phyloP scores from a whole-genome alignment of 148 eudicot genomes.

The Fallopia convolvulus region DNA sequence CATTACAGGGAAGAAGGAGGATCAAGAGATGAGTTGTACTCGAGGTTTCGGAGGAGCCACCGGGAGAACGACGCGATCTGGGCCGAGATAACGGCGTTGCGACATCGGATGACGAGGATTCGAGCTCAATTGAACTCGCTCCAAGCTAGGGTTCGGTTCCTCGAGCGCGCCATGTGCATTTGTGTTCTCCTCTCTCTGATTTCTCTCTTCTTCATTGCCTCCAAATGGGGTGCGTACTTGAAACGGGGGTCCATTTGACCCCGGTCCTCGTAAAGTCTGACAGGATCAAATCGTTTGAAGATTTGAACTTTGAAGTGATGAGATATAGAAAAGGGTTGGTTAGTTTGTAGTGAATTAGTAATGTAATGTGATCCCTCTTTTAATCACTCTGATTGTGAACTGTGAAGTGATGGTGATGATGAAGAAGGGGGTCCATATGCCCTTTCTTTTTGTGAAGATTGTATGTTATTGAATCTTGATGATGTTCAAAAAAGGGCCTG shows the following conservation, averaged over 20 bases:
- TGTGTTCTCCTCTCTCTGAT: not conserved
- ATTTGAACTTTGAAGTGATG: no score
- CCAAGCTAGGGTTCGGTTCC: conserved; percentile 7
- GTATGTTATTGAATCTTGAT: not conserved
- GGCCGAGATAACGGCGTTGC: not conserved
- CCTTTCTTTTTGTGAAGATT: no score
- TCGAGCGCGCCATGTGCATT: not conserved
- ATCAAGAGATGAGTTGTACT: not conserved
- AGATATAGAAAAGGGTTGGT: not conserved
- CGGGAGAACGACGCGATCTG: conserved; percentile 4
- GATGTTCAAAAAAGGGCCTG: not conserved
- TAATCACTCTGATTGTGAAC: not conserved
- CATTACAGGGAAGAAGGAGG: conserved; percentile 9
- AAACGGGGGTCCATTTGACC: not conserved
- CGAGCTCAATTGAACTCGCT: not conserved
- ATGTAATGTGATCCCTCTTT: not conserved
- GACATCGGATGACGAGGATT: not conserved
- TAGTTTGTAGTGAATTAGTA: not conserved
- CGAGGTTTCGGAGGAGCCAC: not conserved
- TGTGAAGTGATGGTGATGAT: not conserved
- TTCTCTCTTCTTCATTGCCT: not conserved
- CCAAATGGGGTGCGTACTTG: not conserved
- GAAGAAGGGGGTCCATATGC: not conserved
- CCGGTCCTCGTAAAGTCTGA: not conserved
- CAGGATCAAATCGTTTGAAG: not conserved